Evolutionary conservation across 2,329 filamentous ascomycete species (phyloP).

Genomic region (Davidsoniella virescens): DNA sequence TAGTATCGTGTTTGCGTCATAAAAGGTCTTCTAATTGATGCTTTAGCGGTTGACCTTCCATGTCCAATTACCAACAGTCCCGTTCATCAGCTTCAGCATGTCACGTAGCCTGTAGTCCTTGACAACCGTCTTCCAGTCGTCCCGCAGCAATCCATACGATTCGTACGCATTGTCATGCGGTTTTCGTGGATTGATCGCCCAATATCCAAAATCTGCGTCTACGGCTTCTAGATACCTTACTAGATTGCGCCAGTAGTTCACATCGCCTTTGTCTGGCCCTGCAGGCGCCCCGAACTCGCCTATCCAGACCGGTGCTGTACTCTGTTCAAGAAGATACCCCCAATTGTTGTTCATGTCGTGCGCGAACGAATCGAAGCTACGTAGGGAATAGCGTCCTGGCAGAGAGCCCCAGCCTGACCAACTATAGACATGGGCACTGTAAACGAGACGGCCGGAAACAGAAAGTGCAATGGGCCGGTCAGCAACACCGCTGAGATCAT

Average conservation of each 20-base stretch:
- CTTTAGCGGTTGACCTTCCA: neutral
- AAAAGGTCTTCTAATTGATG: neutral
- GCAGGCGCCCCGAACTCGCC: constrained; percentile 48
- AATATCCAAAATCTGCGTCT: constrained; percentile 53
- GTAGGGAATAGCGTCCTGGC: constrained; percentile 42
- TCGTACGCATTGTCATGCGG: constrained; percentile 39
- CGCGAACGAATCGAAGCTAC: constrained; percentile 45
- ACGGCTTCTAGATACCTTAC: constrained; percentile 39
- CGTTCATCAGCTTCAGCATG: constrained; percentile 37
- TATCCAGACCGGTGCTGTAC: constrained; percentile 45
- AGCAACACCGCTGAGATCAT: constrained; percentile 42
- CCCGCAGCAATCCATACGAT: constrained; percentile 43
- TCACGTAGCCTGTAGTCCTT: constrained; percentile 47
- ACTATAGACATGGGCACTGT: constrained; percentile 51
- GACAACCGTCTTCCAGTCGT: constrained; percentile 48
- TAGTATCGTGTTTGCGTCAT: neutral
- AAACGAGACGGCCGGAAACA: constrained; percentile 40
- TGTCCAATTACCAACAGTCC: constrained; percentile 9
- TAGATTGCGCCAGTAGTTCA: constrained; percentile 50
- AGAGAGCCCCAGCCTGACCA: constrained; percentile 55
- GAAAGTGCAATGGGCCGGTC: constrained; percentile 41
- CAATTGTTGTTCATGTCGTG: constrained; percentile 47
- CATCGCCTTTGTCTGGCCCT: constrained; percentile 36
- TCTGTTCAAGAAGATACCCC: constrained; percentile 38
- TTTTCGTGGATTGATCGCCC: constrained; percentile 53